Percentiles rank a stretch among this genome's conserved stretches.
Conservation (phyloP, 805 yeast species). For the Candida suzukii region DNA sequence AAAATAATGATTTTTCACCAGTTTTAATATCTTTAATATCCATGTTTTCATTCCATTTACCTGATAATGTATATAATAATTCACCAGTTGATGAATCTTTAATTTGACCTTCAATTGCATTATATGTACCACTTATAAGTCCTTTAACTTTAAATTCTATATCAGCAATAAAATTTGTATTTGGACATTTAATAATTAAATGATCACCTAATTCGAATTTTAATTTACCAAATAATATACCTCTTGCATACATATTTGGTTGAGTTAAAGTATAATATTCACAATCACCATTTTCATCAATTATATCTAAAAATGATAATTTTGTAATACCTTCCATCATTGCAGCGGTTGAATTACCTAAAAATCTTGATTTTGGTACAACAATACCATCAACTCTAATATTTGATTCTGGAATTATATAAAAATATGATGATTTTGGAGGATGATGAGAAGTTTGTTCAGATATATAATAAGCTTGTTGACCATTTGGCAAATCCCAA, state of each 20-base stretch:
- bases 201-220: slow-evolving; percentile 91
- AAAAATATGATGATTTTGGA: slow-evolving; percentile 93
- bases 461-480: slow-evolving; percentile 73
- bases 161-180: slow-evolving; percentile 56
- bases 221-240: slow-evolving; percentile 84
- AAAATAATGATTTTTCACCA: slow-evolving; percentile 38
- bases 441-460: slow-evolving; percentile 99
- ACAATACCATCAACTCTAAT: slow-evolving; percentile 87
- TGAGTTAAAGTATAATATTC: slow-evolving; percentile 85
- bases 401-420: slow-evolving; percentile 70
- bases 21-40: slow-evolving; percentile 46
- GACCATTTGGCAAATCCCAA: slow-evolving; percentile 75
- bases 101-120: slow-evolving; percentile 74
- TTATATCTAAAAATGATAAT: slow-evolving; percentile 56
- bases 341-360: slow-evolving; percentile 96
- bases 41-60: slow-evolving; percentile 92
- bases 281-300: slow-evolving; percentile 36
- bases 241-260: slow-evolving; percentile 93
- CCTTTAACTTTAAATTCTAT: slow-evolving; percentile 96
- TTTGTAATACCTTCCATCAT: slow-evolving; percentile 90
- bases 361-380: slow-evolving; percentile 78
- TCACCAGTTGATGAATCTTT: slow-evolving; percentile 45
- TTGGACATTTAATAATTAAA: slow-evolving; percentile 62
- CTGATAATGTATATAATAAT: slow-evolving; percentile 58
- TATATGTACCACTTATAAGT: slow-evolving; percentile 85